Evolutionary conservation across 768 basidiomycete genomes (phyloP).

Genomic region (Mycena maculata): DNA sequence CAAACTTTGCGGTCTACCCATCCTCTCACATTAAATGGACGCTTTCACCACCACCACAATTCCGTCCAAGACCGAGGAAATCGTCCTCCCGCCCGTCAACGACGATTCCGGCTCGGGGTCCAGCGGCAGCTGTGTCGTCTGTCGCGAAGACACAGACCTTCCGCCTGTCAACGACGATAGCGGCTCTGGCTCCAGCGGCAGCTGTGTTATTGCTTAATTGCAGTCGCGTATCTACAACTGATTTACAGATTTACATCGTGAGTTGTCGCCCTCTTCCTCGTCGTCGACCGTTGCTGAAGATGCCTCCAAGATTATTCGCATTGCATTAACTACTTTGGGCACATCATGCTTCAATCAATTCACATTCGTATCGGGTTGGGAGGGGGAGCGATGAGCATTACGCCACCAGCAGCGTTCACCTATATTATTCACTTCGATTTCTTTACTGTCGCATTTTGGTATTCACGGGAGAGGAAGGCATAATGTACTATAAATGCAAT

Average conservation of each 20-base stretch:
- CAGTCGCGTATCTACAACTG: too few species aligned
- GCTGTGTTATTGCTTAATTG: conserved; percentile 20
- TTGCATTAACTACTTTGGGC: not conserved
- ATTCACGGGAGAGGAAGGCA: too few species aligned
- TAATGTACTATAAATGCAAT: too few species aligned
- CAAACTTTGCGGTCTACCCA: conserved; percentile 9
- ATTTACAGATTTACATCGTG: conserved; percentile 7
- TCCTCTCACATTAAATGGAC: conserved; percentile 22
- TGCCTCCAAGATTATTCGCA: conserved; percentile 1
- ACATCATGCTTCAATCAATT: too few species aligned
- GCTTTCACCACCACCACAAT: conserved; percentile 26
- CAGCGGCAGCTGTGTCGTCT: too few species aligned
- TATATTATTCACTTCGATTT: conserved; percentile 23
- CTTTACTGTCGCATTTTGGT: not conserved
- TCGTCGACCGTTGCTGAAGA: not conserved
- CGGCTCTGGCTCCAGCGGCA: too few species aligned
- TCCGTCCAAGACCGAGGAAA: conserved; percentile 29
- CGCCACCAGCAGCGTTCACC: not conserved
- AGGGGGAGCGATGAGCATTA: too few species aligned
- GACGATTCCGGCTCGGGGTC: conserved; percentile 26
- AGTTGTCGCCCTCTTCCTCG: not conserved
- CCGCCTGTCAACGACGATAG: too few species aligned
- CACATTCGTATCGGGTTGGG: not conserved
- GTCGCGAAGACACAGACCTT: too few species aligned
- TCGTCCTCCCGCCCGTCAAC: conserved; percentile 29